These are phyloP conservation scores for Auricularia cornea DNA, from an alignment of 768 basidiomycete species.

Conservation along the genomic window DNA sequence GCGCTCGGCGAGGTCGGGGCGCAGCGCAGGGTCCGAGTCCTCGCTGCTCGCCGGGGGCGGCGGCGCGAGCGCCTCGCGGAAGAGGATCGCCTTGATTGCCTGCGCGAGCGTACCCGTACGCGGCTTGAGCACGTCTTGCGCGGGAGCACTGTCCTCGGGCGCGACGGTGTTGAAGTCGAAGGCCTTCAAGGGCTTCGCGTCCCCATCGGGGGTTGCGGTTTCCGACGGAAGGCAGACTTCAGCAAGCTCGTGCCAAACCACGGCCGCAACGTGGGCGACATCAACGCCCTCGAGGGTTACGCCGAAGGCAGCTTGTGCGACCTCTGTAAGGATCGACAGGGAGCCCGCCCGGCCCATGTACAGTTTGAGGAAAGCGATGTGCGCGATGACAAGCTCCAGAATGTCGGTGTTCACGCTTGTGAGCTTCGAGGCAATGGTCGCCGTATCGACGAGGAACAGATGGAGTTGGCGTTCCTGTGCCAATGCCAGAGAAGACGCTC, in stretches of 20 bases:
- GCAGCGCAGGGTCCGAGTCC: slow-evolving; percentile 56
- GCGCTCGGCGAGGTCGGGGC: slow-evolving; percentile 80
- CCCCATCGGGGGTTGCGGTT: slow-evolving; percentile 34
- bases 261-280: slow-evolving; percentile 23
- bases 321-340: slow-evolving; percentile 41
- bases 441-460: slow-evolving; percentile 53
- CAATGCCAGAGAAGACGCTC: slow-evolving; percentile 36
- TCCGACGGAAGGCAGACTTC: slow-evolving; percentile 55
- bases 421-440: slow-evolving; percentile 39
- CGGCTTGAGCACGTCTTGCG: slow-evolving; percentile 36
- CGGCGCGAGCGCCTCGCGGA: slow-evolving; percentile 71
- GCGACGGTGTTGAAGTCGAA: slow-evolving; percentile 72
- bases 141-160: slow-evolving; percentile 45
- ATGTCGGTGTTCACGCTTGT: slow-evolving; percentile 14
- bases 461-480: slow-evolving; percentile 46
- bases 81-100: slow-evolving; percentile 81
- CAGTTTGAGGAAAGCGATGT: slow-evolving; percentile 77
- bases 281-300: slow-evolving; percentile 38
- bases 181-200: slow-evolving; percentile 34
- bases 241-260: slow-evolving; percentile 24
- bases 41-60: slow-evolving; percentile 31
- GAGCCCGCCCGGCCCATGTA: slow-evolving; percentile 63
- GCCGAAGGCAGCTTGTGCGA: slow-evolving; percentile 41
- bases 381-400: slow-evolving; percentile 49
- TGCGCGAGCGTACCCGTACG: slow-evolving; percentile 60